Conservation (phyloP, 345 rosid species). For the Boechera stricta region DNA sequence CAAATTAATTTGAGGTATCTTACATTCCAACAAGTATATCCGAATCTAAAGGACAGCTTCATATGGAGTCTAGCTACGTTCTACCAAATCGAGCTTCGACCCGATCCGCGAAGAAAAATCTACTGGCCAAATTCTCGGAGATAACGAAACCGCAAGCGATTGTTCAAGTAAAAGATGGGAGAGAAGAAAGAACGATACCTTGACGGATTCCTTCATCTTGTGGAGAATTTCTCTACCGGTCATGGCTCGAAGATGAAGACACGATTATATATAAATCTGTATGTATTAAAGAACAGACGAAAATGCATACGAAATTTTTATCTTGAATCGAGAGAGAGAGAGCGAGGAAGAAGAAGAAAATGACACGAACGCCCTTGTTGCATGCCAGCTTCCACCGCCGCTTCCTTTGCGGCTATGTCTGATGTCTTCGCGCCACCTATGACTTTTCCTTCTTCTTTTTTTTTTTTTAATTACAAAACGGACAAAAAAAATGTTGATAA, state of each 20-base stretch:
- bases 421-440: conserved; percentile 46
- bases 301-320: neutral
- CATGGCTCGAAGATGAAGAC: conserved; percentile 50
- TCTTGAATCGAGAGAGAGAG: conserved; percentile 12
- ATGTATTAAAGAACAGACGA: neutral
- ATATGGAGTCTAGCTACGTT: neutral
- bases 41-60: neutral
- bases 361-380: conserved; percentile 39
- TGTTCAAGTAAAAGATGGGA: neutral
- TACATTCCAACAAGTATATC: conserved; percentile 3
- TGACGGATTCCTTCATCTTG: conserved; percentile 73
- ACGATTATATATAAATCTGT: neutral
- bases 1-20: neutral
- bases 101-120: neutral
- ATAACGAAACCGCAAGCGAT: neutral
- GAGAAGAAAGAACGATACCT: neutral
- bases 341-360: conserved; percentile 8
- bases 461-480: neutral
- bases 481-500: neutral
- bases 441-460: neutral
- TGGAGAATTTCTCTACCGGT: conserved; percentile 68
- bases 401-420: conserved; percentile 36
- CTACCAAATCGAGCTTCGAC: conserved; percentile 16
- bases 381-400: conserved; percentile 45
- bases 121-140: neutral